Evolutionary conservation across 2,329 filamentous ascomycete species (phyloP).

Genomic region (Cercospora sp.): DNA sequence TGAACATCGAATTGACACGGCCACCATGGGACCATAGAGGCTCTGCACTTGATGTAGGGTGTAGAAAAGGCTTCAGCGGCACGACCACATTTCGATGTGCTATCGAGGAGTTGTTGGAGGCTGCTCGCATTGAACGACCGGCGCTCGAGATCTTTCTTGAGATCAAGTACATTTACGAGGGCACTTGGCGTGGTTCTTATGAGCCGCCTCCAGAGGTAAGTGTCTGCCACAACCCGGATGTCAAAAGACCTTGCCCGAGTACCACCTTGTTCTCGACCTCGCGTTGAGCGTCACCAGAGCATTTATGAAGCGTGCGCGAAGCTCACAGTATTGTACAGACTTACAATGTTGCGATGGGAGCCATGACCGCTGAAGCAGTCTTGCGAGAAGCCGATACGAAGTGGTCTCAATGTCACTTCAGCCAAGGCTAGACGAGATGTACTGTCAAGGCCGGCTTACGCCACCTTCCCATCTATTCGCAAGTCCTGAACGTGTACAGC

Average conservation of each 20-base stretch:
- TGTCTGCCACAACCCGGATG: background rate
- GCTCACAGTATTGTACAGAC: slow-evolving; percentile 4
- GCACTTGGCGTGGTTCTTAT: slow-evolving; percentile 18
- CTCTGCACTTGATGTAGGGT: slow-evolving; percentile 13
- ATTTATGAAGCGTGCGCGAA: background rate
- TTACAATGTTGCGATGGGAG: slow-evolving; percentile 12
- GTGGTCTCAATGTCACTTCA: slow-evolving; percentile 11
- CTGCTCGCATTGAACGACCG: slow-evolving; percentile 5
- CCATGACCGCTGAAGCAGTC: slow-evolving; percentile 3
- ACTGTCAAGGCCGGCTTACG: background rate
- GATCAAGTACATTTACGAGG: slow-evolving; percentile 18
- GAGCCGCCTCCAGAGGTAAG: slow-evolving; percentile 10
- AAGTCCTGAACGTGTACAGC: background rate
- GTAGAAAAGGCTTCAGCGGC: slow-evolving; percentile 21
- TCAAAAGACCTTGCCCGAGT: background rate
- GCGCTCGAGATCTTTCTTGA: slow-evolving; percentile 14
- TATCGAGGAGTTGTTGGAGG: slow-evolving; percentile 17
- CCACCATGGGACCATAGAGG: slow-evolving; percentile 18
- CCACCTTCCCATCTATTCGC: background rate
- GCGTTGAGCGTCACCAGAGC: background rate
- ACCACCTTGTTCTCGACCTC: background rate
- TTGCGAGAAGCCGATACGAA: slow-evolving; percentile 11
- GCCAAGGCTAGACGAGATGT: slow-evolving; percentile 3
- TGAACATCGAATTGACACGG: slow-evolving; percentile 16
- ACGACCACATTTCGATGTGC: slow-evolving; percentile 18